Base-by-base conservation (phyloP, 805 yeast genomes). In the Nakazawaea holstii region DNA sequence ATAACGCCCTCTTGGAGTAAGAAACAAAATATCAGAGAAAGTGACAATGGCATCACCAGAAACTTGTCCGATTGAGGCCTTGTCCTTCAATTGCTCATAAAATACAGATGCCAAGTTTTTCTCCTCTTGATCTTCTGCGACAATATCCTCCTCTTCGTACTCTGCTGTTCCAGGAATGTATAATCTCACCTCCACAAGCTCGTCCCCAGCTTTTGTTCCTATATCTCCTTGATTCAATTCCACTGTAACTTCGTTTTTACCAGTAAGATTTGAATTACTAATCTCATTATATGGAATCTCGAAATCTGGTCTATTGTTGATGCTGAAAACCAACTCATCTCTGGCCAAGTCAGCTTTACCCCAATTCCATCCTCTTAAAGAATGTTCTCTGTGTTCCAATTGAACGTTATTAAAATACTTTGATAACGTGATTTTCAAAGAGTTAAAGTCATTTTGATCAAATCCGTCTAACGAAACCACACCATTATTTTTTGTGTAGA, bases 311-410 rank as follows among this genome's bases (percentile, higher is more conserved):
- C 87, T 84, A 55, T 89, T 89, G 59, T 87, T 87, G 20, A 91
- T 82, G 49, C 82, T 80, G 67, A 94, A 91, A 28, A 88, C 79
- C 64, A 94, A 72, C 65, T 94, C 99, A 57, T 89, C 87, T 64
- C 96, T 79, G 17, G 95, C 96, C 61, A 94, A 79, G 62, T 91
- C 96, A 13, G 92, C 75, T 53, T 84, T 82, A 46, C 99, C 99
- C 99, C 99, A 94, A 67, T 94, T 94, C 99, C 99, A 94, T 30
- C 99, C 99, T 69, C 97, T 80, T 54, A 94, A 70, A 4, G 97
- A 86, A 66, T 94, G 99, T 58, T 92, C 98, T 58, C 76, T 80
- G 52, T 77, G 84, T 57, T 94, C 98, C 49, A 94, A 73, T 48
- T 78, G 77, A 38, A 87, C 70, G 45, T 67, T 72, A 48, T 72